Base-by-base conservation (phyloP, 73 alveolate species). In the Paramecium biaurelia region DNA sequence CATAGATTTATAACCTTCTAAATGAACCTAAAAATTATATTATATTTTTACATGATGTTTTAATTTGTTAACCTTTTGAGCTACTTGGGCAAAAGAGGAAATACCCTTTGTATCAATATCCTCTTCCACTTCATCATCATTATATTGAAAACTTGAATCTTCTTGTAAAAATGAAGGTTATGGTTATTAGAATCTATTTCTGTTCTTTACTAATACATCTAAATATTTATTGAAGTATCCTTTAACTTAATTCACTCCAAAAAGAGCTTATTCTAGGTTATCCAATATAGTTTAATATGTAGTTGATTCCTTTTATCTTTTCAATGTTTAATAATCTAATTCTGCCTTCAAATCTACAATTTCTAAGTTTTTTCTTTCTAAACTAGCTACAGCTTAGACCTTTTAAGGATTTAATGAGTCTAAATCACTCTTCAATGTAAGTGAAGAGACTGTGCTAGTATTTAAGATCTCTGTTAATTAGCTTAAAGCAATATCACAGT, bases 1-100 rank as follows among this genome's bases (percentile, higher is more conserved):
- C 76, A 79, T 41, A 10, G 76, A 42, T 45, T 79, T 79, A 24
- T 79, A 79, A 38, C 90, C 90, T 79, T 79, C 90, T n/a, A 79
- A 79, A 43, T 79, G 86, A 72, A 72, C 86, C 86, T 72, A 1
- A 35, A 15, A 5, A 35, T 11, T 5, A 28, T 4, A 2, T 11
- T 14, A 32, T 15, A 53, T 53, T 15, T 53, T 18, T 79, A 79
- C 74, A 42, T 79, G 90, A 34, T 79, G 90, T n/a, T 79, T 79
- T 24, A 79, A 47, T 79, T 79, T 79, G 24, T 79, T 79, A 10
- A 79, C 90, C 18, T 79, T 79, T 79, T 79, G 12, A 63, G 90
- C 90, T 12, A 79, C 90, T 45, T 79, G 14, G 12, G 76, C 72
- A 45, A 79, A 79, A 3, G 76, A 42, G 0, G 90, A 38, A n/a